Conservation (phyloP, 345 rosid species). For the Salix suchowensis region DNA sequence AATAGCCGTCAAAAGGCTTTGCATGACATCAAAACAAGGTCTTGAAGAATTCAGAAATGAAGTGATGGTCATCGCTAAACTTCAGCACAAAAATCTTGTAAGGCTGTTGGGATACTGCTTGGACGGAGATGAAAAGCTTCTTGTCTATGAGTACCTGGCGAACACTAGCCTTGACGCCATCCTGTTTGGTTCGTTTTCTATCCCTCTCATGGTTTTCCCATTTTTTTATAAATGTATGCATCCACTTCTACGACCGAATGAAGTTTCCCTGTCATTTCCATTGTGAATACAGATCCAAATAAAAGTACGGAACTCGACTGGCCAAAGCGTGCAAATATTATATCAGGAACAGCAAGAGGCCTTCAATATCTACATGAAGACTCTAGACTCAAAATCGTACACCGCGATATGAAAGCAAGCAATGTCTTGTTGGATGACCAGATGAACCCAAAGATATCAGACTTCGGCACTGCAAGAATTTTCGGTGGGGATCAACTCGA, state of each 20-base stretch:
- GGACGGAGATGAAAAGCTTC: conserved; percentile 38
- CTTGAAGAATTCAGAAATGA: conserved; percentile 51
- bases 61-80: conserved; percentile 43
- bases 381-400: conserved; percentile 48
- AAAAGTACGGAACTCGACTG: conserved; percentile 36
- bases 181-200: conserved; percentile 32
- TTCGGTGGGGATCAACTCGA: conserved; percentile 46
- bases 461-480: conserved; percentile 54
- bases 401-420: conserved; percentile 47
- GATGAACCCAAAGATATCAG: conserved; percentile 52
- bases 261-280: not conserved
- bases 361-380: conserved; percentile 51
- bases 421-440: conserved; percentile 46
- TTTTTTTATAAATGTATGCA: too few relatives aligned
- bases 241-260: not conserved
- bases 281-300: conserved; percentile 24
- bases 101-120: conserved; percentile 43
- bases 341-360: conserved; percentile 42
- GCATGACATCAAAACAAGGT: conserved; percentile 47
- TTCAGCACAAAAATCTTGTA: conserved; percentile 49
- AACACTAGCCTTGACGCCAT: conserved; percentile 33
- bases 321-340: conserved; percentile 36
- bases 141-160: conserved; percentile 42
- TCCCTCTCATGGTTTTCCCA: not conserved
- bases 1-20: conserved; percentile 52